Base-by-base conservation (phyloP, 2,329 filamentous ascomycete species). In the Cercospora sp. region DNA sequence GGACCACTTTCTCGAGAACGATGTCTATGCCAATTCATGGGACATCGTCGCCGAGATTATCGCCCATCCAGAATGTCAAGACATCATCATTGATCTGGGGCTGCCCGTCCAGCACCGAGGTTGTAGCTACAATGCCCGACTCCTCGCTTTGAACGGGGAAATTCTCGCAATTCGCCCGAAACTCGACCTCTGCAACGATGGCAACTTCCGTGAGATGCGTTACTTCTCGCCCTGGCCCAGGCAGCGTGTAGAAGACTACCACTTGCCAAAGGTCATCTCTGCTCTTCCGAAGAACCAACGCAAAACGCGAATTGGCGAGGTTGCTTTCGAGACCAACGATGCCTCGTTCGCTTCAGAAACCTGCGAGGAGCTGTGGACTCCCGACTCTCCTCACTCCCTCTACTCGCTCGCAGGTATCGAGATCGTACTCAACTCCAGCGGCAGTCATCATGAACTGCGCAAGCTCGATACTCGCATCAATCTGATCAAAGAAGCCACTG, bases 91-190 rank as follows among this genome's bases (percentile, higher is more conserved):
- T 23, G 80, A 82, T 64, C 75, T 81, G 16, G 79, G 79, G n/a
- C 74, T 81, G 28, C 88, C 89, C 0, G 83, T 92, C 58, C 81
- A 84, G 55, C 89, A 91, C 76, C 80, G 86, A 51, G 88, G 88
- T 73, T 82, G 86, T 63, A 82, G 85, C 64, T 91, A 88, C 80
- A 92, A 91, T 77, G 88, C 87, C 72, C 83, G 90, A 26, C 82
- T 90, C n/a, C 85, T 91, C 69, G 82, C 83, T 68, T 83, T 88
- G 61, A 86, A 93, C 72, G 85, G 87, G 61, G 88, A 89, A 79
- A 89, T 94, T 20, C 79, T 93, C 18, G 82, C 90, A 67, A 90
- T 95, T 66, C 83, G 91, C 10, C 90, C 90, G 0, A 93, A 93
- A 79, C 83, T 91, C 70, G 89, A 84, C 73, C 84, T 93, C 5